A percentile compares a stretch with the other conserved stretches of the same genome.
phyloP scores from a whole-genome alignment of 257 asterid genomes.

The Solanum paucissectum region DNA sequence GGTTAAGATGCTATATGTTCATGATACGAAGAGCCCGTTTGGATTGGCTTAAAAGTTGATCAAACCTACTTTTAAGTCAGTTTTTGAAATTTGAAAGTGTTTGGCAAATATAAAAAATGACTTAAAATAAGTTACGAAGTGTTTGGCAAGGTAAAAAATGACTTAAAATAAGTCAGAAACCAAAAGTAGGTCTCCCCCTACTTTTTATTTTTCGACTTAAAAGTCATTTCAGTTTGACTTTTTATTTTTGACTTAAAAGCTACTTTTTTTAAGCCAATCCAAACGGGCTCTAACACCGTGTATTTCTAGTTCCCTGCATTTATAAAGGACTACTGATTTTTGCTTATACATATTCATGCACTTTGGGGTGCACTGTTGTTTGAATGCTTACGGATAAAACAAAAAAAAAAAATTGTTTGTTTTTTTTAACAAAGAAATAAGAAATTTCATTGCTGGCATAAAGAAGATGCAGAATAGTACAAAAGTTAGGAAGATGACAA shows the following conservation, averaged over 20 bases:
- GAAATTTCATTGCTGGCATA: not conserved
- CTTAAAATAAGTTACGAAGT: too few relatives aligned
- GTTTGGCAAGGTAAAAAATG: too few relatives aligned
- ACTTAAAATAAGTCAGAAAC: too few relatives aligned
- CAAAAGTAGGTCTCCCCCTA: too few relatives aligned
- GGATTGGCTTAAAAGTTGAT: too few relatives aligned
- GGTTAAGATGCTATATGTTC: not conserved
- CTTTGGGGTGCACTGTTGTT: not conserved
- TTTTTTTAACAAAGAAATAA: not conserved
- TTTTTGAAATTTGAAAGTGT: too few relatives aligned
- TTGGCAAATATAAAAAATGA: too few relatives aligned
- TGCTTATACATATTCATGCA: not conserved
- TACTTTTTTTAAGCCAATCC: too few relatives aligned
- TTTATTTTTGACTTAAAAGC: too few relatives aligned
- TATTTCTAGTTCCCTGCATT: not conserved
- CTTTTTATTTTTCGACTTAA: too few relatives aligned
- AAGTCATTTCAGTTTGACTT: too few relatives aligned
- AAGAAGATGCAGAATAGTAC: not conserved
- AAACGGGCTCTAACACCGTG: not conserved
- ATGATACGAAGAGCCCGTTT: not conserved
- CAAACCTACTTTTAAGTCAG: too few relatives aligned
- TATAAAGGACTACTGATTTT: not conserved
- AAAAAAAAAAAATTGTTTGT: not conserved
- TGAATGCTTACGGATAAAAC: not conserved
- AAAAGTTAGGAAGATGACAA: not conserved